Evolutionary conservation across 208 protist species (phyloP).

Genomic region (Acanthamoeba culbertsoni): DNA sequence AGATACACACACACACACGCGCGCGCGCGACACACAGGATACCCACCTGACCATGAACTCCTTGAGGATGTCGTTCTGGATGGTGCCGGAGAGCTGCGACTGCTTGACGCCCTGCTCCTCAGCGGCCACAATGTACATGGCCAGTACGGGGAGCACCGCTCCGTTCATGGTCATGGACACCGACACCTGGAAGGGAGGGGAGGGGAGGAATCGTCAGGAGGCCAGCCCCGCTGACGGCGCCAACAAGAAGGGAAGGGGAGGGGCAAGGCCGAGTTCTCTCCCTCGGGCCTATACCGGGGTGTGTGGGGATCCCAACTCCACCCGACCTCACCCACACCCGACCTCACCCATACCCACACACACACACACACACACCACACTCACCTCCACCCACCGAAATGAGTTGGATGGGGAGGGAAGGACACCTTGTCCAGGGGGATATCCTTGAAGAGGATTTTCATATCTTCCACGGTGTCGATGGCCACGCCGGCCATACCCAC

Average conservation of each 20-base stretch:
- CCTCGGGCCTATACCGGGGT: too few relatives aligned
- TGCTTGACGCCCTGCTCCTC: slow-evolving; percentile 91
- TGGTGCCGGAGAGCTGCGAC: slow-evolving; percentile 91
- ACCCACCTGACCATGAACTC: slow-evolving; percentile 93
- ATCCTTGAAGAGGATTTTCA: slow-evolving; percentile 88
- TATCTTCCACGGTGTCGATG: slow-evolving; percentile 91
- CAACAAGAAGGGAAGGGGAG: neutral
- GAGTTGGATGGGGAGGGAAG: neutral
- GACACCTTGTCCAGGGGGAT: slow-evolving; percentile 91
- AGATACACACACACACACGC: neutral
- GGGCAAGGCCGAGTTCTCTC: too few relatives aligned
- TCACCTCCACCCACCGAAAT: too few relatives aligned
- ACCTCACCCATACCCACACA: too few relatives aligned
- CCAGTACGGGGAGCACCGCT: slow-evolving; percentile 93
- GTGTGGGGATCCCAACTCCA: too few relatives aligned
- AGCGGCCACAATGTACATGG: slow-evolving; percentile 94
- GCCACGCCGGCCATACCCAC: slow-evolving; percentile 97
- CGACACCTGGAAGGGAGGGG: slow-evolving; percentile 78
- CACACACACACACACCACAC: too few relatives aligned
- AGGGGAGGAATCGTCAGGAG: too few relatives aligned
- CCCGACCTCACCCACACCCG: too few relatives aligned
- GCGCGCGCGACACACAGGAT: neutral
- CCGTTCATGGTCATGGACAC: slow-evolving; percentile 98
- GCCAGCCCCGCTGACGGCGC: too few relatives aligned
- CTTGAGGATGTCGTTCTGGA: slow-evolving; percentile 98